Evolutionary conservation across 495 filamentous ascomycete genomes (phyloP).

Genomic region (Usnea hakonensis): DNA sequence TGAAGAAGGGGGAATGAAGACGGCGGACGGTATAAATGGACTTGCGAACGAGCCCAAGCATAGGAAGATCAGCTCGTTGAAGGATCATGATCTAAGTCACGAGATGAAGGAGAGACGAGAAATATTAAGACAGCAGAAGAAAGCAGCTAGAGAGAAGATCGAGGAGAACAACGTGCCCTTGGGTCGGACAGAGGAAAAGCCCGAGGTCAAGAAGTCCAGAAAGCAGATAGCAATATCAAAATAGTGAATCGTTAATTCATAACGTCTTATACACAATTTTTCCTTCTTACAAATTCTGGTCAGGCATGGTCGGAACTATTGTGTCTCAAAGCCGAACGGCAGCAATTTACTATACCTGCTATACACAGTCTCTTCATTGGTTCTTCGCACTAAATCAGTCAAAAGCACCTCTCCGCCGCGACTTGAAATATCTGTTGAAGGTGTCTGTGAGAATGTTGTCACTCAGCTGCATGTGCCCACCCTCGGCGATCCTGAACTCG

Average conservation of each 20-base stretch:
- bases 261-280: not conserved
- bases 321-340: not conserved
- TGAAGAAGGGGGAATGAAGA: conserved; percentile 46
- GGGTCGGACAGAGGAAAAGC: not conserved
- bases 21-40: conserved; percentile 29
- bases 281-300: not conserved
- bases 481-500: conserved; percentile 59
- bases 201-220: not conserved
- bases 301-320: too few species aligned
- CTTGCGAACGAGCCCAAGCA: conserved; percentile 26
- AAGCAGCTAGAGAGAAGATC: conserved; percentile 28
- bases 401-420: conserved; percentile 17
- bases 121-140: conserved; percentile 49
- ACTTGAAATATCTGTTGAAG: conserved; percentile 68
- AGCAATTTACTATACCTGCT: not conserved
- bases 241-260: not conserved
- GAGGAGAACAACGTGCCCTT: not conserved
- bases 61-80: conserved; percentile 37
- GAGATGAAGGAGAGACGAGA: conserved; percentile 51
- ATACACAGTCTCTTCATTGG: not conserved
- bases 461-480: conserved; percentile 75
- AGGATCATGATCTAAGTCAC: conserved; percentile 37
- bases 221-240: conserved; percentile 3
- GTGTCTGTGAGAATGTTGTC: conserved; percentile 57
- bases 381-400: not conserved